Conservation (phyloP, 116 monocot genomes). For the Dioscorea cayenensis region DNA sequence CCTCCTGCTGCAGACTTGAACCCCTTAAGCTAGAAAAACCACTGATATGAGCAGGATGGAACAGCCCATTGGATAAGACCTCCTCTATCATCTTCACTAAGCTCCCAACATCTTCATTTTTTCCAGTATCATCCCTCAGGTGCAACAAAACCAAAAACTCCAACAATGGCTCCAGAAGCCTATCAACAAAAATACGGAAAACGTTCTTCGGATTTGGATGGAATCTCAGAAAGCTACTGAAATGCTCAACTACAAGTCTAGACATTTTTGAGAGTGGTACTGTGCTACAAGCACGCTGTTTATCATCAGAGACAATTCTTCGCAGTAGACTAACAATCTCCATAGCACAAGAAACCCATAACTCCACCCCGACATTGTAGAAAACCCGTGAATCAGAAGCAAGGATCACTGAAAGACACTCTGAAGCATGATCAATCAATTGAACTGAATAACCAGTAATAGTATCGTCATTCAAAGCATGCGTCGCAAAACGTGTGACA, state of each 20-base stretch:
- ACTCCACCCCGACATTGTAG: slow-evolving; percentile 47
- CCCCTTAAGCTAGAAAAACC: slow-evolving; percentile 50
- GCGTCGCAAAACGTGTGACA: slow-evolving; percentile 26
- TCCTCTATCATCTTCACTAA: slow-evolving; percentile 50
- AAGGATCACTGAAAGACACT: slow-evolving; percentile 45
- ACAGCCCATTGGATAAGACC: slow-evolving; percentile 61
- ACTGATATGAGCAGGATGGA: slow-evolving; percentile 60
- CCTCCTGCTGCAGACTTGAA: slow-evolving; percentile 20
- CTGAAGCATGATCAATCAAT: slow-evolving; percentile 29
- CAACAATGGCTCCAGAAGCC: slow-evolving; percentile 57
- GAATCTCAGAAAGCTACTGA: slow-evolving; percentile 57
- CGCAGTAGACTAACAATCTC: slow-evolving; percentile 32
- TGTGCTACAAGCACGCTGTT: neutral
- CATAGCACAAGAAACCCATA: slow-evolving; percentile 61
- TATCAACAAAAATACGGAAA: slow-evolving; percentile 65
- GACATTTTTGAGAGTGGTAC: slow-evolving; percentile 26
- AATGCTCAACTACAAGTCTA: slow-evolving; percentile 45
- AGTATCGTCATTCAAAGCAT: slow-evolving; percentile 7
- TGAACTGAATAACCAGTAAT: neutral
- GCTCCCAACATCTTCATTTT: slow-evolving; percentile 12
- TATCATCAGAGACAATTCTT: slow-evolving; percentile 15
- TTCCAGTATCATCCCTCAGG: slow-evolving; percentile 10
- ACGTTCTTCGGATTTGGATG: slow-evolving; percentile 61
- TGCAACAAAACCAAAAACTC: slow-evolving; percentile 59
- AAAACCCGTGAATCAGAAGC: slow-evolving; percentile 43